Percentiles rank a stretch among this genome's conserved stretches.
Conservation (phyloP, 75 land plant genomes). For the Sequoiadendron giganteum region DNA sequence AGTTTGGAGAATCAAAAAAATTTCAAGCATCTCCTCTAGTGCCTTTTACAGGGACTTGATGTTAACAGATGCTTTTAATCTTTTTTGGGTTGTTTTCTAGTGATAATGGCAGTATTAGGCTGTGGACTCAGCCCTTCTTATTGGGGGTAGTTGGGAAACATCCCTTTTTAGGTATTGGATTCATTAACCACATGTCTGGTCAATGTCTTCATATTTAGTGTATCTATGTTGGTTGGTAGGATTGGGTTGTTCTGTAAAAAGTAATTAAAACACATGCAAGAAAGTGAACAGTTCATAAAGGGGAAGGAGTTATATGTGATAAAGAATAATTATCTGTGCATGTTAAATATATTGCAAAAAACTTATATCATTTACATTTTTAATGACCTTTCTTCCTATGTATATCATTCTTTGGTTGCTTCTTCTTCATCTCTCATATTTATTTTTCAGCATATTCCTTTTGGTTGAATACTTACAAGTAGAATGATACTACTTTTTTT, state of each 20-base stretch:
- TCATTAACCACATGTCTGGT: not conserved
- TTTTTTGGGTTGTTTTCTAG: not conserved
- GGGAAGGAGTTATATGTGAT: not conserved
- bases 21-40: not conserved
- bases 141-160: not conserved
- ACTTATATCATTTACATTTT: not conserved
- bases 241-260: not conserved
- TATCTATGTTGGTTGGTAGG: not conserved
- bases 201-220: not conserved
- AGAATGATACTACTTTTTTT: not conserved
- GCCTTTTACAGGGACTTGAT: not conserved
- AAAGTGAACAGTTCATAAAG: not conserved
- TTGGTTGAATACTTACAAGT: not conserved
- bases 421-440: not conserved
- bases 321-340: not conserved
- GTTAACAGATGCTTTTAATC: not conserved
- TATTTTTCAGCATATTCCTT: not conserved
- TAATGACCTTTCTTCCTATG: not conserved
- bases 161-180: not conserved
- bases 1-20: not conserved
- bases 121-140: not conserved
- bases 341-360: not conserved
- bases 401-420: not conserved
- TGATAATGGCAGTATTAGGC: not conserved
- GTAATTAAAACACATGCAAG: not conserved